Base-by-base conservation (phyloP, 2,329 filamentous ascomycete genomes). In the Nannizziopsis barbatae region DNA sequence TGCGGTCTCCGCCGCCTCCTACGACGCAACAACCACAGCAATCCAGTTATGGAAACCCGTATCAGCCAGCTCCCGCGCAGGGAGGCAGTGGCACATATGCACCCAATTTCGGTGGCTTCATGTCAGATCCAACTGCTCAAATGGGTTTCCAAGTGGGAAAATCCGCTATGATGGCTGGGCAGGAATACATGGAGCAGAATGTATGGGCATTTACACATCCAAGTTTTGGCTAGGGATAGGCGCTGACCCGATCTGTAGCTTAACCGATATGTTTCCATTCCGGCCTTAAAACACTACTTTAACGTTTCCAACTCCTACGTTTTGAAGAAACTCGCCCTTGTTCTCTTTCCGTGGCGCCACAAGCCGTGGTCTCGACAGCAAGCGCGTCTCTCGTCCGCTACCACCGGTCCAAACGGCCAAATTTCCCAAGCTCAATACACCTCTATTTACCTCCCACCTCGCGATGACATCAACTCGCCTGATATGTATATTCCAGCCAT, bases 401-500 rank as follows among this genome's bases (percentile, higher is more conserved):
- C 64, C 2, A 59, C 68, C 12, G 62, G 64, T 4, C 65, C 67
- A 4, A 76, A 81, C 49, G 80, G 82, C 15, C 79, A 81, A 49
- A 80, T 77, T 62, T 77, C 83, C 44, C 79, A 72, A 65, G 63
- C 71, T 60, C 65, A 71, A 56, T 71, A 72, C 55, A 69, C 65
- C 27, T 72, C 69, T 49, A 71, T 68, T 62, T 98, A 92, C 68
- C 76, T 95, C 6, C 87, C 92, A 4, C 92, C 92, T 1, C 78
- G 92, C 55, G 90, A 98, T 66, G 92, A 98, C 63, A 75, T 96
- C 67, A 98, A 98, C 70, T 93, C 87, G 56, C 92, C 93, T 12
- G 92, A 98, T 69, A 96, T 98, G 89, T 98, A 98, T 71, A 98
- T 98, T 59, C 89, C 89, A 51, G 84, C 93, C 61, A 98, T 98